Base-by-base conservation (phyloP, 257 asterid genomes). In the Solanum gracilifrons region DNA sequence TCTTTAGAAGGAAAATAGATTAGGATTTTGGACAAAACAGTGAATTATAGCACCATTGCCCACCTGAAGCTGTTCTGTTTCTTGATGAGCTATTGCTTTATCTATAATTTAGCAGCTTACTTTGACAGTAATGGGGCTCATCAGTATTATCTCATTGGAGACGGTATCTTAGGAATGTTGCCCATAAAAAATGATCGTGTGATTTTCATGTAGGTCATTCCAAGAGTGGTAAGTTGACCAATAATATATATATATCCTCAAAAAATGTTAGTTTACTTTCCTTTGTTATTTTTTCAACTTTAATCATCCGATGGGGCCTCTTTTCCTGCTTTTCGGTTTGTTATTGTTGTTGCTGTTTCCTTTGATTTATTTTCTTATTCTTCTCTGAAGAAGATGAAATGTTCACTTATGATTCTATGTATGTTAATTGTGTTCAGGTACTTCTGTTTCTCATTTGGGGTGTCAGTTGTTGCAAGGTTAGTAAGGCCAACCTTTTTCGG, bases 381-480 rank as follows among this genome's bases (percentile, higher is more conserved):
- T 80, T 80, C 85, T 41, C 37, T 77, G 84, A 25, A 77, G 64
- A 46, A 41, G 25, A 79, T 79, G 66, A 15, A 79, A 43, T 79
- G 64, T 18, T 79, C 37, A 43, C 84, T 43, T 79, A 79, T 79
- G 84, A 43, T 43, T 79, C 64, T 80, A 80, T 9, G 85, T 32
- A 80, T 46, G 85, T 51, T 80, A 10, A 46, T 46, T 43, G 83
- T 90, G 35, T 91, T 75, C 95, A 97, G 99, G 98, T 94, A 29
- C 88, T 97, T 46, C 92, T 97, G 87, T 96, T 97, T 91, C 86
- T 94, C 90, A 35, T 96, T 87, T 97, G 99, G 99, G 96, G 98
- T 82, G 88, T 92, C 90, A 60, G 88, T 88, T 97, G 98, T 90
- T 95, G 95, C 93, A 97, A 97, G 99, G 99, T 97, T 87, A 89